phyloP scores from a whole-genome alignment of 208 protist species.

The Crithidia mellificae region DNA sequence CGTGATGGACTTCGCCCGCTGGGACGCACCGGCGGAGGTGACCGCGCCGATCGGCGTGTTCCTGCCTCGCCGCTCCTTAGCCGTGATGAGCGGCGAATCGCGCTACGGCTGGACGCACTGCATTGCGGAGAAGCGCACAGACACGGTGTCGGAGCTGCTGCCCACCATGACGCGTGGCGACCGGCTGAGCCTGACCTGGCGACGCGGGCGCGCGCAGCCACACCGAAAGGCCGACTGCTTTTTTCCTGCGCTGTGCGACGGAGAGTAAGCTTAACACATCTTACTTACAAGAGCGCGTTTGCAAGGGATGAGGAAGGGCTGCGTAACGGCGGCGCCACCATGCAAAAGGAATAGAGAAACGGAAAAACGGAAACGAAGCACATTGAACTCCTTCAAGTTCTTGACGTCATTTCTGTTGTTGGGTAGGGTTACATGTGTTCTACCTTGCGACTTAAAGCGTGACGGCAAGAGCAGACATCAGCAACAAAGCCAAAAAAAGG shows the following conservation, averaged over 20 bases:
- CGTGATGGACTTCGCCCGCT: slow-evolving; percentile 77
- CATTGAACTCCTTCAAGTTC: too few species aligned
- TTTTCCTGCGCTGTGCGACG: slow-evolving; percentile 70
- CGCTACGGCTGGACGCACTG: slow-evolving; percentile 81
- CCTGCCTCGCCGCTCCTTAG: slow-evolving; percentile 57
- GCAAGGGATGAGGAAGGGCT: too few species aligned
- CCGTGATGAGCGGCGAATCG: slow-evolving; percentile 63
- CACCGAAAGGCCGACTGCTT: slow-evolving; percentile 53
- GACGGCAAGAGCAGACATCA: too few species aligned
- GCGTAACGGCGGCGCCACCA: too few species aligned
- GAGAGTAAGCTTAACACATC: too few species aligned
- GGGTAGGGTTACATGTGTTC: too few species aligned
- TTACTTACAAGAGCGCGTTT: too few species aligned
- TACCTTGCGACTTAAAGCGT: too few species aligned
- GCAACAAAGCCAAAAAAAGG: too few species aligned
- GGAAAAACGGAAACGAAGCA: too few species aligned
- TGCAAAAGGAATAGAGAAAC: too few species aligned
- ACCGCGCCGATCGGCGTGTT: slow-evolving; percentile 43
- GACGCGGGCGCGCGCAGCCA: slow-evolving; percentile 35
- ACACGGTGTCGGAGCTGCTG: slow-evolving; percentile 61
- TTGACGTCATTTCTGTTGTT: too few species aligned
- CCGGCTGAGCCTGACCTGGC: slow-evolving; percentile 79
- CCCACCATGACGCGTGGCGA: slow-evolving; percentile 46
- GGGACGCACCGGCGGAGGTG: slow-evolving; percentile 32
- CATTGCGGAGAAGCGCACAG: slow-evolving; percentile 68